Base-by-base conservation (phyloP, 2,329 filamentous ascomycete genomes). In the Cladosporium oxysporum region DNA sequence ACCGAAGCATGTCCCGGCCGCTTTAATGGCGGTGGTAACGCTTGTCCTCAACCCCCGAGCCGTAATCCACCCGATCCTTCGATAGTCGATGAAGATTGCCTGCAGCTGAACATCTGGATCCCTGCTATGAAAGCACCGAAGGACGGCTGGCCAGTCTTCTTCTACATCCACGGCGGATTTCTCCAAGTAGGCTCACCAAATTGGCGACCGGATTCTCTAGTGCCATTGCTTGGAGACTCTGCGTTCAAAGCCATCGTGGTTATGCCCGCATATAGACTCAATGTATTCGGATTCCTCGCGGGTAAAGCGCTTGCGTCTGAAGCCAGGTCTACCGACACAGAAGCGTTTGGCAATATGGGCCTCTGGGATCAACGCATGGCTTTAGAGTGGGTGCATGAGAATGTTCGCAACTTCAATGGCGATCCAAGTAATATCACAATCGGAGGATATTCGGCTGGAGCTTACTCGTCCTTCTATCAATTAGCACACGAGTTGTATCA, bases 281-380 rank as follows among this genome's bases (percentile, higher is more conserved):
- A 85, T 63, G 72, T 84, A 1, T 82, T 87, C 63, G 85, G 85
- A 0, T 88, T 87, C 71, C 76, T 87, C 1, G 81, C 83, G 26
- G 82, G 81, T 1, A 67, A 75, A 1, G 83, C 86, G 68, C 70
- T 87, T 5, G 73, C 77, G 41, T 71, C 76, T 3, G 82, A 84
- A 58, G 37, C 37, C 12, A 18, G 12, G 37, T 11, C 23, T n/a
- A 73, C 71, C 14, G 55, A 18, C 16, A n/a, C n/a, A n/a, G 79
- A 82, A 37, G 75, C 78, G 0, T 73, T 77, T 3, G 80, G 81
- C 1, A 87, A 87, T 65, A 76, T 82, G 28, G 84, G 85, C 2
- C 85, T 87, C 74, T 86, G 84, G 84, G 84, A 87, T 65, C 84
- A 86, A 69, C 77, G 85, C 8, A 71, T 82, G 21, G 85, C 85